phyloP scores from a whole-genome alignment of 805 yeast species.

The Scheffersomyces lignosus region DNA sequence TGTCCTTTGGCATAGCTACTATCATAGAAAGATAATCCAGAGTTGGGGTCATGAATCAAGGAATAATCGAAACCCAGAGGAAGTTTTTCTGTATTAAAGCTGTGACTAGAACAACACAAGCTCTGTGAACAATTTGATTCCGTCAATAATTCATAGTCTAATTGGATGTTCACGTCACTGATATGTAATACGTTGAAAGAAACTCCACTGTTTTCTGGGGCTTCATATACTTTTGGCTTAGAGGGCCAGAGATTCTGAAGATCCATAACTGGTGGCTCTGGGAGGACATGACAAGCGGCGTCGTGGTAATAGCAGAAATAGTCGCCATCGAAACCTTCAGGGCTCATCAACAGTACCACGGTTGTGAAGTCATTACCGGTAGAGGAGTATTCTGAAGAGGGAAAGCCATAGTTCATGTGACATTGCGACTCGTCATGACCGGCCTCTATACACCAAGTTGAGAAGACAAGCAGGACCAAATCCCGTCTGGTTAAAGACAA shows the following conservation, averaged over 20 bases:
- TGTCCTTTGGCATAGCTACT: slow-evolving; percentile 11
- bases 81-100: background rate
- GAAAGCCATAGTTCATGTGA: background rate
- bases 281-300: slow-evolving; percentile 9
- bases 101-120: slow-evolving; percentile 4
- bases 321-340: slow-evolving; percentile 54
- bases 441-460: background rate
- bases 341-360: slow-evolving; percentile 51
- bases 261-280: slow-evolving; percentile 9
- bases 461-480: background rate
- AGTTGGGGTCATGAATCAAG: slow-evolving; percentile 1
- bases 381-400: background rate
- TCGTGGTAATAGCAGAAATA: slow-evolving; percentile 25
- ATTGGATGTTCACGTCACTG: slow-evolving; percentile 3
- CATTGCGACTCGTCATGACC: background rate
- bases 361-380: slow-evolving; percentile 42
- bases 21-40: slow-evolving; percentile 7
- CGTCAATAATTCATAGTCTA: slow-evolving; percentile 1
- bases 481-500: background rate
- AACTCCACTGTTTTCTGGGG: slow-evolving; percentile 8
- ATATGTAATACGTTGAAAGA: slow-evolving; percentile 5
- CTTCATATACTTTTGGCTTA: slow-evolving; percentile 5
- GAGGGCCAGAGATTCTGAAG: slow-evolving; percentile 7
- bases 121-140: slow-evolving; percentile 8
- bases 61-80: slow-evolving; percentile 2